Evolutionary conservation across 495 filamentous ascomycete species (phyloP).

Genomic region (Neurospora sp.): DNA sequence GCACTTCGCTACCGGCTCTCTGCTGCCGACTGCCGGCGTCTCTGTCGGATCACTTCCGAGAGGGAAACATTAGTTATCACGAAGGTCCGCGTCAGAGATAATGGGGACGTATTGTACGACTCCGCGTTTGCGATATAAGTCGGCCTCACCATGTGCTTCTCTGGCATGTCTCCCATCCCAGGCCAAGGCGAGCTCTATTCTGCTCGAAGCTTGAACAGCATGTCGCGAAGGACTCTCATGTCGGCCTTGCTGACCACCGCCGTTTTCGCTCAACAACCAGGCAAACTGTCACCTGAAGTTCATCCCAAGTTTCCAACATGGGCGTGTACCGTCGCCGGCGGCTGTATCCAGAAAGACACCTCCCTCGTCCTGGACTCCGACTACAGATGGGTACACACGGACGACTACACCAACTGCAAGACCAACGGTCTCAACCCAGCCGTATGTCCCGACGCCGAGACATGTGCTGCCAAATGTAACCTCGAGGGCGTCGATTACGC

Average conservation of each 20-base stretch:
- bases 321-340: slow-evolving; percentile 40
- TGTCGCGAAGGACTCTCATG: background rate
- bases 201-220: background rate
- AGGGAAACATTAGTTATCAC: background rate
- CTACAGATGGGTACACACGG: slow-evolving; percentile 52
- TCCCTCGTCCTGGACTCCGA: slow-evolving; percentile 53
- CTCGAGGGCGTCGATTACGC: slow-evolving; percentile 52
- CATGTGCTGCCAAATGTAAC: slow-evolving; percentile 50
- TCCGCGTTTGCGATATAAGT: background rate
- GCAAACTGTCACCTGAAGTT: slow-evolving; percentile 8
- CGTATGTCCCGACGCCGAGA: slow-evolving; percentile 42
- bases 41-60: background rate
- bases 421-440: slow-evolving; percentile 44
- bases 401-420: slow-evolving; percentile 46
- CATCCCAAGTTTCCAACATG: slow-evolving; percentile 47
- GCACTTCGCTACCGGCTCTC: background rate
- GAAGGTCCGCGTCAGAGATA: background rate
- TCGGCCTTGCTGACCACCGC: slow-evolving; percentile 1
- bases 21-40: background rate
- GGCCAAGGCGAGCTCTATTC: background rate
- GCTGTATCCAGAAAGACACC: slow-evolving; percentile 40
- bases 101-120: background rate
- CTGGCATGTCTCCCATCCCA: background rate
- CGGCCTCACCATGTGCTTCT: background rate
- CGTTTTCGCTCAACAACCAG: slow-evolving; percentile 9